Base-by-base conservation (phyloP, 164 flowering plant species). In the Amborella trichopoda region DNA sequence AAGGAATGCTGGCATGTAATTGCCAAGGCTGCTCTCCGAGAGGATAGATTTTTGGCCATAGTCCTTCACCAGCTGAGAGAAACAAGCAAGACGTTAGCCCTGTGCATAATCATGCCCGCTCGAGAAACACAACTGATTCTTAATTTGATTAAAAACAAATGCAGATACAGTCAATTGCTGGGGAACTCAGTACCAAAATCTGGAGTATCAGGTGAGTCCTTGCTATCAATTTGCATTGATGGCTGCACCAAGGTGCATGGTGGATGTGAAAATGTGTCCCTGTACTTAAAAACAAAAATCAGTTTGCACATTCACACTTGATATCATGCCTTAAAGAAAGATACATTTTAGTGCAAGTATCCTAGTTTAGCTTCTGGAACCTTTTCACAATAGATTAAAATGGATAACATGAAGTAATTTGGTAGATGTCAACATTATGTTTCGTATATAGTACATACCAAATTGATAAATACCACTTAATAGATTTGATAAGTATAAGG, bases 241-340 rank as follows among this genome's bases (percentile, higher is more conserved):
- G 99, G 99, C 61, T 91, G 99, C 51, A 91, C 78, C 32, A 91
- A 67, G 54, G 99, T 76, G 62, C 93, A 84, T 27, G 93, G 99
- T 63, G 99, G 95, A 40, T 59, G 93, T 14, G 86, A 75, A 69
- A 83, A 87, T 22, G 88, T 80, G 63, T 91, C 96, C 75, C 99
- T 91, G 80, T 71, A 77, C 61, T 68, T 30, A 37, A 37, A 21
- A 10, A 37, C 54, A 49, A 28, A 26, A 28, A 62, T 38, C 50
- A 28, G 17, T 25, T 45, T 22, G 36, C 30, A 38, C 47, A 20
- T 40, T 27, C 16, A 23, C 27, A 6, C 11, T 23, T 40, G 30
- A 18, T 14, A 22, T 22, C 2, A 50, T 55, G 37, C 5, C 13
- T 5, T 22, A 20, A 17, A 21, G 23, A 10, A 38, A 38, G 18